Evolutionary conservation across 2,329 filamentous ascomycete species (phyloP).

Genomic region (Teratosphaeria destructans): DNA sequence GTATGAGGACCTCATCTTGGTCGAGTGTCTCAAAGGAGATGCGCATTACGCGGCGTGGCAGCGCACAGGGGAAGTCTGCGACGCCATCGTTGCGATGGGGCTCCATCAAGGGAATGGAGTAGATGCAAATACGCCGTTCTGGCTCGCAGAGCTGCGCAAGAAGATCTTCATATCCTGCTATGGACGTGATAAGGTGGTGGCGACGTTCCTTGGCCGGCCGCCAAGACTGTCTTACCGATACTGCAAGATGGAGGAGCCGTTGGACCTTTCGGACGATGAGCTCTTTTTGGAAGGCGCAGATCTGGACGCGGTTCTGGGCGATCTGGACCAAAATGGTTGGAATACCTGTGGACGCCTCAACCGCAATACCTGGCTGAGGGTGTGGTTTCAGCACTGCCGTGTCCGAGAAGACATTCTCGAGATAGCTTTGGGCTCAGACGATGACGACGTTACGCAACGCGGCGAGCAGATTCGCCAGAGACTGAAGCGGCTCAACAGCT

Average conservation of each 20-base stretch:
- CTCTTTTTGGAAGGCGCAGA: conserved; percentile 36
- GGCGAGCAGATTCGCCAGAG: conserved; percentile 30
- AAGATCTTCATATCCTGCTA: conserved; percentile 25
- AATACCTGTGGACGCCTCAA: conserved; percentile 37
- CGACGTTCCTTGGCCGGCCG: conserved; percentile 36
- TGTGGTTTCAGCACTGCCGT: conserved; percentile 38
- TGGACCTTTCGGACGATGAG: conserved; percentile 44
- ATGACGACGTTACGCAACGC: conserved; percentile 29
- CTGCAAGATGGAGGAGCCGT: conserved; percentile 42
- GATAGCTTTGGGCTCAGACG: conserved; percentile 38
- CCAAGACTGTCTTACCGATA: conserved; percentile 42
- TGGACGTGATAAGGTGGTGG: conserved; percentile 24
- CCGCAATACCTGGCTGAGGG: conserved; percentile 36
- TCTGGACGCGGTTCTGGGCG: conserved; percentile 28
- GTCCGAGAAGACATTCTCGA: conserved; percentile 51
- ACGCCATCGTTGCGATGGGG: conserved; percentile 25
- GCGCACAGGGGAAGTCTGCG: conserved; percentile 24
- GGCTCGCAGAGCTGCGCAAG: conserved; percentile 22
- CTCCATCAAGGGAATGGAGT: conserved; percentile 25
- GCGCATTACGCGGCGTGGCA: conserved; percentile 24
- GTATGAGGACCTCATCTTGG: conserved; percentile 23
- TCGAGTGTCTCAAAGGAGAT: conserved; percentile 21
- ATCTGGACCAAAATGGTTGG: conserved; percentile 43
- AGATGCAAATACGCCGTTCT: conserved; percentile 24
- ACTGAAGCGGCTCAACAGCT: conserved; percentile 29